phyloP scores from a whole-genome alignment of 495 filamentous ascomycete species.

The Umbilicaria muhlenbergii region DNA sequence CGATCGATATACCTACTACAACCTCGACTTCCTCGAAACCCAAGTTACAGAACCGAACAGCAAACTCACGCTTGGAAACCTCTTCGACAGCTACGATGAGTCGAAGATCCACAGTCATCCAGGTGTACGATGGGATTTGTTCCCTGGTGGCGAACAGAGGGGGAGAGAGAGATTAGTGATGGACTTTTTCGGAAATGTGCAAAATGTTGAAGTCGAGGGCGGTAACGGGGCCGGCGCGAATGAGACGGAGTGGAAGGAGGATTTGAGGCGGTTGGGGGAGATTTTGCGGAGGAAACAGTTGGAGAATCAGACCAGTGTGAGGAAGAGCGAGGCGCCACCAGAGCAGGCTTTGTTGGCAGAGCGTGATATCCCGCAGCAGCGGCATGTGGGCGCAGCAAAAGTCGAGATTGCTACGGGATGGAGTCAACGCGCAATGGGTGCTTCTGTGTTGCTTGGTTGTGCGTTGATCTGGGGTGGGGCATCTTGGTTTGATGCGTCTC shows the following conservation, averaged over 20 bases:
- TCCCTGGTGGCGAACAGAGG: slow-evolving; percentile 55
- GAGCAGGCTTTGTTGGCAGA: background rate
- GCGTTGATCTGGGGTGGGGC: slow-evolving; percentile 13
- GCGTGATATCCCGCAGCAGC: background rate
- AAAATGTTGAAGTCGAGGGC: slow-evolving; percentile 80
- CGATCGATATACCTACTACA: slow-evolving; percentile 96
- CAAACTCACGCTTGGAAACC: slow-evolving; percentile 76
- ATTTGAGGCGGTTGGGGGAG: slow-evolving; percentile 29
- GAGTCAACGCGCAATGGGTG: slow-evolving; percentile 10
- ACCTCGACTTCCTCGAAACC: slow-evolving; percentile 89
- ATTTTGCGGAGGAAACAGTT: slow-evolving; percentile 2
- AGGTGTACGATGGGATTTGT: slow-evolving; percentile 87
- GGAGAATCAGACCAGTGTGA: background rate
- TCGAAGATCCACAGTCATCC: slow-evolving; percentile 86
- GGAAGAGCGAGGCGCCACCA: slow-evolving; percentile 1
- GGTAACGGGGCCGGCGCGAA: slow-evolving; percentile 28
- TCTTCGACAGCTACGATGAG: slow-evolving; percentile 92
- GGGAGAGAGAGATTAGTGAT: slow-evolving; percentile 65
- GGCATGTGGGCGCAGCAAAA: slow-evolving; percentile 7
- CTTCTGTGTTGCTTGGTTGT: slow-evolving; percentile 10
- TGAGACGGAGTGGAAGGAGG: slow-evolving; percentile 51
- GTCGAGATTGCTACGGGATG: slow-evolving; percentile 9
- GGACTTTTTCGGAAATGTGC: slow-evolving; percentile 97
- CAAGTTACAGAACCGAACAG: slow-evolving; percentile 68
- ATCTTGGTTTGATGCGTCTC: slow-evolving; percentile 10